Percentiles rank a stretch among this genome's conserved stretches.
phyloP scores from a whole-genome alignment of 345 rosid species.

The Syzygium jambos region DNA sequence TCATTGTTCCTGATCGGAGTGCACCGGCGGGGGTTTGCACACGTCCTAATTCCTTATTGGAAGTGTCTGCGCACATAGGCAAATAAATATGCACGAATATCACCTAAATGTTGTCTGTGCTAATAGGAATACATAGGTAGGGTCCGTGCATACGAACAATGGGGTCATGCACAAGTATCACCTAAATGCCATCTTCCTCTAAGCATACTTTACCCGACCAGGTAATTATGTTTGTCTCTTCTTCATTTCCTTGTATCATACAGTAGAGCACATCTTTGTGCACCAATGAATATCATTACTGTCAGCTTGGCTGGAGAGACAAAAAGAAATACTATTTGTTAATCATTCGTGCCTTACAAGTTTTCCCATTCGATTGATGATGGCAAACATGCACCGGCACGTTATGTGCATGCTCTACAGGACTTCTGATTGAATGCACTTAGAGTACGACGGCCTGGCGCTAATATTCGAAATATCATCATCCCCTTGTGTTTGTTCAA shows the following conservation, averaged over 20 bases:
- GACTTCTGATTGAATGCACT: too few relatives aligned
- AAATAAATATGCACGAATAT: background rate
- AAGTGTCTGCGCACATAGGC: background rate
- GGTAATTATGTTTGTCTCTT: background rate
- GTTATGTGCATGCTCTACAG: background rate
- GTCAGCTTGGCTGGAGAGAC: background rate
- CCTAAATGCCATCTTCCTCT: background rate
- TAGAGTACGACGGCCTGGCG: too few relatives aligned
- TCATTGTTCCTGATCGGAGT: background rate
- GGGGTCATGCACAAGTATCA: background rate
- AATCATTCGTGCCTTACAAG: background rate
- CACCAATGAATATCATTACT: background rate
- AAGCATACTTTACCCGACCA: background rate
- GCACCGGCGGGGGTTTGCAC: rapidly evolving
- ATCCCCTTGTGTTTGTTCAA: too few relatives aligned
- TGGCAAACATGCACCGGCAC: background rate
- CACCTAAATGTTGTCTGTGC: background rate
- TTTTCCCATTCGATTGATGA: background rate
- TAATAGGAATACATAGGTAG: background rate
- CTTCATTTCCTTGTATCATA: background rate
- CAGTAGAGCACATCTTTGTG: background rate
- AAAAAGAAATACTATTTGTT: background rate
- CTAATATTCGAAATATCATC: too few relatives aligned
- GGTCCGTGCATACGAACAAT: background rate
- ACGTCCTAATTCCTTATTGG: background rate